Evolutionary conservation across 495 filamentous ascomycete genomes (phyloP).

Genomic region (Aspergillus sparsus): DNA sequence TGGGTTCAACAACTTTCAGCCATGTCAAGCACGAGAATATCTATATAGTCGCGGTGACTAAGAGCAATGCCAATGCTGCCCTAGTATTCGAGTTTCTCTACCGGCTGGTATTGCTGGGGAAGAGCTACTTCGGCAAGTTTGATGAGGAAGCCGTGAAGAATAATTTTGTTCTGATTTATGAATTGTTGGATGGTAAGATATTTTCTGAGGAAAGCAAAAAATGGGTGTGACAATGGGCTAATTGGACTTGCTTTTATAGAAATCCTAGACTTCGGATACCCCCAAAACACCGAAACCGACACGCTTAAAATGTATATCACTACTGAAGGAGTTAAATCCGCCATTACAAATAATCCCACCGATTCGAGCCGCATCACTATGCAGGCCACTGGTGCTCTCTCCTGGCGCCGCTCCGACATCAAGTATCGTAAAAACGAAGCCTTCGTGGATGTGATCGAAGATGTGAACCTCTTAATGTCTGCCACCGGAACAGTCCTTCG

Average conservation of each 20-base stretch:
- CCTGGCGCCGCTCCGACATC: slow-evolving; percentile 94
- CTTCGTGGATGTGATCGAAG: slow-evolving; percentile 99
- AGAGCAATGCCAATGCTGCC: slow-evolving; percentile 99
- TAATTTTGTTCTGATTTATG: slow-evolving; percentile 98
- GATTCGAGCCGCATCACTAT: slow-evolving; percentile 97
- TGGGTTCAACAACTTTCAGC: slow-evolving; percentile 97
- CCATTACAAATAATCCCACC: slow-evolving; percentile 65
- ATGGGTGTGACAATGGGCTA: background rate
- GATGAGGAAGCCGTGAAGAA: slow-evolving; percentile 99
- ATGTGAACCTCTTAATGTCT: slow-evolving; percentile 98
- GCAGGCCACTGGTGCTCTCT: slow-evolving; percentile 97
- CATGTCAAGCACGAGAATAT: slow-evolving; percentile 99
- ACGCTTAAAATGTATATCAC: slow-evolving; percentile 99
- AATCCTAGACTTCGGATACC: slow-evolving; percentile 98
- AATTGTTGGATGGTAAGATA: slow-evolving; percentile 84
- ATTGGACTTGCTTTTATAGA: slow-evolving; percentile 53
- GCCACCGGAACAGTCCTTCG: slow-evolving; percentile 92
- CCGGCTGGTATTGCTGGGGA: slow-evolving; percentile 83
- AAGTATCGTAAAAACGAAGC: slow-evolving; percentile 99
- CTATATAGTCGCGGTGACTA: slow-evolving; percentile 95
- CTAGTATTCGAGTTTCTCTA: slow-evolving; percentile 99
- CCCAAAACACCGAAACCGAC: slow-evolving; percentile 98
- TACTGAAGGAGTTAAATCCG: slow-evolving; percentile 96
- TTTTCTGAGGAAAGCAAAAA: background rate
- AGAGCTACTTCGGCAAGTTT: slow-evolving; percentile 97